Evolutionary conservation across 306 rosid genomes (phyloP).

Genomic region (Gleditsia sinensis): DNA sequence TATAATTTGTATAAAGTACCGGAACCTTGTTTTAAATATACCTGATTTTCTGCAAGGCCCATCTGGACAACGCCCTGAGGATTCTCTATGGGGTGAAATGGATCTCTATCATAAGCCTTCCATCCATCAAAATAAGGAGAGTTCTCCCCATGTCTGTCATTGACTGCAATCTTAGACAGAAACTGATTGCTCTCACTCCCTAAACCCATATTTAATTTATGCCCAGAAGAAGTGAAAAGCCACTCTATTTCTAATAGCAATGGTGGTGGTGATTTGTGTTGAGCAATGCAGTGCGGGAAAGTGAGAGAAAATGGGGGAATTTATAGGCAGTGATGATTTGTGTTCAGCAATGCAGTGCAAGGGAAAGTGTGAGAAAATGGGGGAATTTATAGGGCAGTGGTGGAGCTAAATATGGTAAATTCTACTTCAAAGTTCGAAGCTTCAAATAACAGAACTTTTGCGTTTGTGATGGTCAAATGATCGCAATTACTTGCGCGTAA

Average conservation of each 20-base stretch:
- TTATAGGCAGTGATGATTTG: background rate
- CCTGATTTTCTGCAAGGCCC: constrained; percentile 82
- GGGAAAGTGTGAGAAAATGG: too few relatives aligned
- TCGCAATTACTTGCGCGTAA: too few relatives aligned
- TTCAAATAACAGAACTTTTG: too few relatives aligned
- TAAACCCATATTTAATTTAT: constrained; percentile 5
- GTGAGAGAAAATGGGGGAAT: background rate
- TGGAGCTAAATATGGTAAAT: too few relatives aligned
- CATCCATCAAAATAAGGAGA: constrained; percentile 65
- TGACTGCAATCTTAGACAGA: constrained; percentile 43
- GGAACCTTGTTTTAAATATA: background rate
- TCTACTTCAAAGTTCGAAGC: too few relatives aligned
- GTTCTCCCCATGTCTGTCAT: constrained; percentile 49
- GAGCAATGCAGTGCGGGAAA: background rate
- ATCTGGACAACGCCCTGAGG: constrained; percentile 63
- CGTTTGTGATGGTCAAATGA: too few relatives aligned
- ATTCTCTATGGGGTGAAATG: constrained; percentile 48
- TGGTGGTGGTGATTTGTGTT: background rate
- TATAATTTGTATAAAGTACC: constrained; percentile 61
- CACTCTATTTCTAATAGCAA: too few relatives aligned
- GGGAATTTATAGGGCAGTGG: too few relatives aligned
- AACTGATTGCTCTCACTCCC: background rate
- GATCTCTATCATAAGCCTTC: constrained; percentile 65
- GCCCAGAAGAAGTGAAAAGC: background rate
- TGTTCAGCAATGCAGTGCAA: too few relatives aligned